Evolutionary conservation across 2,329 filamentous ascomycete species (phyloP).

Genomic region (Clarireedia monteithiana): DNA sequence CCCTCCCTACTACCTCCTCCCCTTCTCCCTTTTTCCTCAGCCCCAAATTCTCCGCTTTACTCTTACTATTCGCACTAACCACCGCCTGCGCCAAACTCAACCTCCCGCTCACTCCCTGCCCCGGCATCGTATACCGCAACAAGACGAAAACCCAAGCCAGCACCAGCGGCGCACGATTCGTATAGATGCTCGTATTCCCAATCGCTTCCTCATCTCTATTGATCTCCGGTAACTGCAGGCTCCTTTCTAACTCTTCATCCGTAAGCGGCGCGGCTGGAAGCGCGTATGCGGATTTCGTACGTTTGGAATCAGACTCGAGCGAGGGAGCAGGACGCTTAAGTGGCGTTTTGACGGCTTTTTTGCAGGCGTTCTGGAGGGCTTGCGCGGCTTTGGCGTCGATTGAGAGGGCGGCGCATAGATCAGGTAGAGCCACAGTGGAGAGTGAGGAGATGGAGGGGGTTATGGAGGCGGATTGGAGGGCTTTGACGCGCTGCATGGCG

Average conservation of each 20-base stretch:
- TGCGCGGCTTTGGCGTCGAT: conserved; percentile 27
- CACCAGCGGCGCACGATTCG: conserved; percentile 75
- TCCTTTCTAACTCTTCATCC: conserved; percentile 54
- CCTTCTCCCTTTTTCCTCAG: conserved; percentile 4
- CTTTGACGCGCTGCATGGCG: conserved; percentile 50
- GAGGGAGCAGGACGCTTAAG: conserved; percentile 18
- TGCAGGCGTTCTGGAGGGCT: conserved; percentile 25
- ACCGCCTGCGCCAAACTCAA: conserved; percentile 78
- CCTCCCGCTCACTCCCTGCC: conserved; percentile 76
- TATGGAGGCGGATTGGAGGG: conserved; percentile 46
- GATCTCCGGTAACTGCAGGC: conserved; percentile 49
- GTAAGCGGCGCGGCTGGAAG: conserved; percentile 24
- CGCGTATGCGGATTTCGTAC: conserved; percentile 24
- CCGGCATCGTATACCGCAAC: conserved; percentile 73
- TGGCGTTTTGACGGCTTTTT: conserved; percentile 18
- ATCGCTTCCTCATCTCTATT: conserved; percentile 52
- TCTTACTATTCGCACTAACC: conserved; percentile 71
- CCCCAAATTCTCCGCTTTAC: conserved; percentile 40
- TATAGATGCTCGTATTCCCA: conserved; percentile 50
- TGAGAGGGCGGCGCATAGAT: conserved; percentile 18
- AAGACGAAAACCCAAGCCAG: conserved; percentile 71
- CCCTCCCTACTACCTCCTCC: conserved; percentile 6
- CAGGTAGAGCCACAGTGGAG: conserved; percentile 18
- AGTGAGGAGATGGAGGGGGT: conserved; percentile 27
- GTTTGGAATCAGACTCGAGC: conserved; percentile 18